Evolutionary conservation across 75 land plant species (phyloP).

Genomic region (Ceratopteris richardii): DNA sequence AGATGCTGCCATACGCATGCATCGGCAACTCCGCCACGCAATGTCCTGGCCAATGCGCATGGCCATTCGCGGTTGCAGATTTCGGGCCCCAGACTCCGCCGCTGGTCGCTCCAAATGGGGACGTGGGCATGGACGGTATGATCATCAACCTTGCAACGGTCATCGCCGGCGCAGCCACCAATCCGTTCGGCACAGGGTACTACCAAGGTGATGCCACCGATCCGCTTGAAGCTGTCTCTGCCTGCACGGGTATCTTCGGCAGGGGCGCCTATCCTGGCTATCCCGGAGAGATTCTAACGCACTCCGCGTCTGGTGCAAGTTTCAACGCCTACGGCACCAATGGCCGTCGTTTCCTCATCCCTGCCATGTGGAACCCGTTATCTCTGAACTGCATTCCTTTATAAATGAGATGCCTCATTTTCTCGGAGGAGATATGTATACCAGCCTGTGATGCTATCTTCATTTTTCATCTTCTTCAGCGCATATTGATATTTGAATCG

Average conservation of each 20-base stretch:
- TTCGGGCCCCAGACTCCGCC: slow-evolving; percentile 73
- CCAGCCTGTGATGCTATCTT: too few relatives aligned
- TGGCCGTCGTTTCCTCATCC: slow-evolving; percentile 55
- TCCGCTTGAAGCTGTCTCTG: slow-evolving; percentile 63
- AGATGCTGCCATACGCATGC: slow-evolving; percentile 17
- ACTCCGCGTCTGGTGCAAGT: slow-evolving; percentile 48
- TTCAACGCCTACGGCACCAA: slow-evolving; percentile 62
- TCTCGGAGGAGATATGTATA: too few relatives aligned
- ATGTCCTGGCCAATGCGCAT: slow-evolving; percentile 68
- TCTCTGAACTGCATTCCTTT: slow-evolving; percentile 41
- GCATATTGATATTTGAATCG: too few relatives aligned
- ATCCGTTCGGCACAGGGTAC: slow-evolving; percentile 57
- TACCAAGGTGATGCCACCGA: slow-evolving; percentile 48
- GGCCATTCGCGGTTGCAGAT: slow-evolving; percentile 57
- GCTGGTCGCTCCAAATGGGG: slow-evolving; percentile 58
- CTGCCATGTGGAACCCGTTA: slow-evolving; percentile 77
- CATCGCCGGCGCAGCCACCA: slow-evolving; percentile 60
- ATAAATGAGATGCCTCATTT: too few relatives aligned
- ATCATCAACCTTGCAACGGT: slow-evolving; percentile 55
- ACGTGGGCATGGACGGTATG: slow-evolving; percentile 73
- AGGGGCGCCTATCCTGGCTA: slow-evolving; percentile 66
- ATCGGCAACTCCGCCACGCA: slow-evolving; percentile 49
- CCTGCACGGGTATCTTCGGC: slow-evolving; percentile 68
- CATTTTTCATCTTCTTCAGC: too few relatives aligned
- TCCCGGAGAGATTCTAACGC: slow-evolving; percentile 46